These are phyloP conservation scores for Xylaria palmicola DNA, from an alignment of 495 filamentous ascomycete species.

Conservation along the genomic window DNA sequence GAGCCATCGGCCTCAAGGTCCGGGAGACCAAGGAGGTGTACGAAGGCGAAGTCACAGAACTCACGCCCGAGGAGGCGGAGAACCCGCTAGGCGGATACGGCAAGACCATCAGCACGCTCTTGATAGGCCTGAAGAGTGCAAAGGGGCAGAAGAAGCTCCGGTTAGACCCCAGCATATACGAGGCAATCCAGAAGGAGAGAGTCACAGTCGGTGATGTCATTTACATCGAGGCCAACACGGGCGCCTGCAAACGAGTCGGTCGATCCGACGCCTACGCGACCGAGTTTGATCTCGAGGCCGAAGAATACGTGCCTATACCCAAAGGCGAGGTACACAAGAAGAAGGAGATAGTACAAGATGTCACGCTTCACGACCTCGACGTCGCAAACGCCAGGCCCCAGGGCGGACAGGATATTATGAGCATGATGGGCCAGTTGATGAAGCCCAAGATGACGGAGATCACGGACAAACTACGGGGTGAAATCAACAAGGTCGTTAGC, in stretches of 20 bases:
- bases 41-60: slow-evolving; percentile 93
- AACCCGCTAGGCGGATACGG: slow-evolving; percentile 96
- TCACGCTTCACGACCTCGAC: slow-evolving; percentile 93
- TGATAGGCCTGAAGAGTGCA: slow-evolving; percentile 86
- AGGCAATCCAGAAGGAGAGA: slow-evolving; percentile 96
- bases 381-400: slow-evolving; percentile 93
- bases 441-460: slow-evolving; percentile 99
- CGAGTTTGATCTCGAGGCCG: slow-evolving; percentile 96
- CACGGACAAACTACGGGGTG: slow-evolving; percentile 88
- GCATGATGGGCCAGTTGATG: slow-evolving; percentile 99
- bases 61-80: slow-evolving; percentile 96
- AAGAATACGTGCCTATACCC: slow-evolving; percentile 97
- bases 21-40: slow-evolving; percentile 98
- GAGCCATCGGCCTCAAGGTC: slow-evolving; percentile 92
- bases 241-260: slow-evolving; percentile 93
- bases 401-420: slow-evolving; percentile 98
- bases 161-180: slow-evolving; percentile 95
- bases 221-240: slow-evolving; percentile 98
- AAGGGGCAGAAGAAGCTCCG: slow-evolving; percentile 96
- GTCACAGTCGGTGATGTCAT: slow-evolving; percentile 96
- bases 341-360: slow-evolving; percentile 99
- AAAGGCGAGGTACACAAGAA: slow-evolving; percentile 99
- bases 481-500: slow-evolving; percentile 98
- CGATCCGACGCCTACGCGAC: slow-evolving; percentile 94
- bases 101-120: slow-evolving; percentile 85